These are phyloP conservation scores for Claviceps fusiformis DNA, from an alignment of 2,329 filamentous ascomycete species.

Conservation along the genomic window DNA sequence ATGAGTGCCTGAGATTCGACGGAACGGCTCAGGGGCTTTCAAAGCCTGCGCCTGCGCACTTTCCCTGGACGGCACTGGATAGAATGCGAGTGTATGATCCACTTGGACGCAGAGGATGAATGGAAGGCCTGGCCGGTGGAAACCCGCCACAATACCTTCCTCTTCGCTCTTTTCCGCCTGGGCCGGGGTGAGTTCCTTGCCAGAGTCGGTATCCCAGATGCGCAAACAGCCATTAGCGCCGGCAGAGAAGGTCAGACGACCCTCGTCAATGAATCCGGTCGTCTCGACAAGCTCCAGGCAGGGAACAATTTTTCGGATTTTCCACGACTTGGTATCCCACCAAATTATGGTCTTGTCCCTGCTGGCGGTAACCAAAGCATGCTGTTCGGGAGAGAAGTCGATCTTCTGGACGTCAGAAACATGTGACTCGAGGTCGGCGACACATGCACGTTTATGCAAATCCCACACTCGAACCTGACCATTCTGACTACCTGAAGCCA, in stretches of 20 bases:
- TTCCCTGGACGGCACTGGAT: constrained; percentile 34
- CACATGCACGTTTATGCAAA: constrained; percentile 65
- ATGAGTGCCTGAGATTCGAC: constrained; percentile 86
- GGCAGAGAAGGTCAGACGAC: constrained; percentile 64
- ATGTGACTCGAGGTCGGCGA: constrained; percentile 75
- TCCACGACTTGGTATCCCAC: constrained; percentile 84
- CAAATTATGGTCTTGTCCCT: constrained; percentile 89
- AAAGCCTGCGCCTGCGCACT: constrained; percentile 17
- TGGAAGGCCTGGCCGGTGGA: constrained; percentile 51
- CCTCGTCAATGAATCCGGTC: constrained; percentile 63
- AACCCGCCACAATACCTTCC: constrained; percentile 56
- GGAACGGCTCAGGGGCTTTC: constrained; percentile 38
- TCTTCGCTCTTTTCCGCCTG: constrained; percentile 48
- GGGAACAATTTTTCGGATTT: constrained; percentile 64
- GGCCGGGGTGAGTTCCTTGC: constrained; percentile 65
- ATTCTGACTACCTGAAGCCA: constrained; percentile 88
- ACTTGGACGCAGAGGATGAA: constrained; percentile 73
- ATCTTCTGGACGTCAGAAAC: constrained; percentile 86
- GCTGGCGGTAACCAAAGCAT: constrained; percentile 68
- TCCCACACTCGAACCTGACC: constrained; percentile 89
- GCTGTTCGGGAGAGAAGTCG: constrained; percentile 63
- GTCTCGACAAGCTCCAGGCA: constrained; percentile 77
- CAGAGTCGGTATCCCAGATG: constrained; percentile 68
- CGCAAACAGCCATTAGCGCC: constrained; percentile 73
- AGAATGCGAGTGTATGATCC: constrained; percentile 76